phyloP scores from a whole-genome alignment of 2,329 filamentous ascomycete species.

The Sphaerulina populicola region DNA sequence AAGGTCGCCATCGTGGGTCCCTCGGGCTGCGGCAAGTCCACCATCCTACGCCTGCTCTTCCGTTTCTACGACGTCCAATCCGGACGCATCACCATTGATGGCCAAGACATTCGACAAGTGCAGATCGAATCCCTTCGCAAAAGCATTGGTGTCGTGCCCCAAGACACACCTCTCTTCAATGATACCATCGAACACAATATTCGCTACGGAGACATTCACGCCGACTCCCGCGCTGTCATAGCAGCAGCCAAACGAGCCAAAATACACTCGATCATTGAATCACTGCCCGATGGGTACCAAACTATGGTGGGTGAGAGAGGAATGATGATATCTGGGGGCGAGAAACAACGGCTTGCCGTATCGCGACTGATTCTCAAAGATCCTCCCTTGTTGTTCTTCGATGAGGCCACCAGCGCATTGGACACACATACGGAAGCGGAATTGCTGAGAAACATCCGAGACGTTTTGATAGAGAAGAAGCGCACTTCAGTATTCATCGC shows the following conservation, averaged over 20 bases:
- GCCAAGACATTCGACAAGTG: slow-evolving; percentile 80
- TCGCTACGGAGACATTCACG: slow-evolving; percentile 75
- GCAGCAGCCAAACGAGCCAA: slow-evolving; percentile 73
- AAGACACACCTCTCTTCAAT: slow-evolving; percentile 96
- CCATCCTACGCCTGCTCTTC: slow-evolving; percentile 81
- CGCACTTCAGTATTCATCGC: slow-evolving; percentile 93
- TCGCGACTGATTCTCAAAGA: slow-evolving; percentile 80
- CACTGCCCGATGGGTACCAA: slow-evolving; percentile 72
- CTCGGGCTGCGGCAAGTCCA: slow-evolving; percentile 93
- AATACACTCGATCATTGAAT: slow-evolving; percentile 71
- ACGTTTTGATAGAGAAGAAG: slow-evolving; percentile 76
- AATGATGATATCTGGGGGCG: slow-evolving; percentile 90
- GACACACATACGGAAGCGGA: slow-evolving; percentile 92
- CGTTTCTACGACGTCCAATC: slow-evolving; percentile 84
- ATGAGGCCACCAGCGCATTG: slow-evolving; percentile 85
- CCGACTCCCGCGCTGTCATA: slow-evolving; percentile 61
- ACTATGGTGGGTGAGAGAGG: slow-evolving; percentile 90
- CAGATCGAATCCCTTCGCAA: slow-evolving; percentile 72
- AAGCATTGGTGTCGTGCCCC: slow-evolving; percentile 88
- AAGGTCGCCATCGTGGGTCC: slow-evolving; percentile 94
- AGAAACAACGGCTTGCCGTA: slow-evolving; percentile 85
- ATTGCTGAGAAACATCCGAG: slow-evolving; percentile 84
- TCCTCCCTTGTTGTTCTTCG: slow-evolving; percentile 83
- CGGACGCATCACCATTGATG: slow-evolving; percentile 83
- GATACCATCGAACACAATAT: slow-evolving; percentile 95